These are phyloP conservation scores for Cunninghamia lanceolata DNA, from an alignment of 75 land plant species.

Conservation along the genomic window DNA sequence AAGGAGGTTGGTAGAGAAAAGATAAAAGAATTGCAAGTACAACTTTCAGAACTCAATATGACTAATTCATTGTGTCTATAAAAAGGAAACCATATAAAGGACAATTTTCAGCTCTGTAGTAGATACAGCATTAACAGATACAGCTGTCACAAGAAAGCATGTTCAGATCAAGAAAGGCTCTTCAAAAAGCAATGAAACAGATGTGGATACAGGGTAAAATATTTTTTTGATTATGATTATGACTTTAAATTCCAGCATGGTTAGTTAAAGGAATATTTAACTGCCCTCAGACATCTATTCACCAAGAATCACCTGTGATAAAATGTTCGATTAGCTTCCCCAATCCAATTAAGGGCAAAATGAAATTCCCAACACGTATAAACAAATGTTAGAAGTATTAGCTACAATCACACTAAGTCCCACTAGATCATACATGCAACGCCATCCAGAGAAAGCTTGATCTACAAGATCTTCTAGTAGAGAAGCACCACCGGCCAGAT, in stretches of 20 bases:
- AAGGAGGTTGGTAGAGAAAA: not conserved
- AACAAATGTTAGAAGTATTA: not conserved
- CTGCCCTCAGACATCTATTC: not conserved
- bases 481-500: not conserved
- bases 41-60: not conserved
- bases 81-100: not conserved
- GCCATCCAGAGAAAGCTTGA: not conserved
- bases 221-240: not conserved
- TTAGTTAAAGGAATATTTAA: not conserved
- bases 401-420: not conserved
- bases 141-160: not conserved
- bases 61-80: not conserved
- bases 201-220: not conserved
- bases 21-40: not conserved
- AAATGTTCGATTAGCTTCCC: not conserved
- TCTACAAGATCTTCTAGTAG: not conserved
- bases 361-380: not conserved
- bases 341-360: not conserved
- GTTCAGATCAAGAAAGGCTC: not conserved
- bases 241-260: not conserved
- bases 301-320: not conserved
- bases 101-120: not conserved
- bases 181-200: not conserved
- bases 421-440: not conserved
- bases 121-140: not conserved